These are phyloP conservation scores for Cenchrus fungigraminus DNA, from an alignment of 176 grass and related monocot species.

Conservation along the genomic window DNA sequence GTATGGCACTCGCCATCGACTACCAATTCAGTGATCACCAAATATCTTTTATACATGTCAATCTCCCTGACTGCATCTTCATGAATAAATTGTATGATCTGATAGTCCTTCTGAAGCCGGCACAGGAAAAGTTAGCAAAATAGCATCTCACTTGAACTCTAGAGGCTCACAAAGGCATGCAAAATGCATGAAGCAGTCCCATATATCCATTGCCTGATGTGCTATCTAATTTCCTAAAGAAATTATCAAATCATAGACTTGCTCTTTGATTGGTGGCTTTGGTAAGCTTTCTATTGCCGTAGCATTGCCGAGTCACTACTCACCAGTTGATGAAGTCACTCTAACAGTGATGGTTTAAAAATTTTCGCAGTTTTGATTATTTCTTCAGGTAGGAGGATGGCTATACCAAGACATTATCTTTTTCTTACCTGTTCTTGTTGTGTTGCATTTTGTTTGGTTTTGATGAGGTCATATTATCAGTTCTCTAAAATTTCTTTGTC, in stretches of 20 bases:
- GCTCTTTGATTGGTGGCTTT: neutral
- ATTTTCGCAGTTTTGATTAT: constrained; percentile 15
- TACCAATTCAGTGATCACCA: neutral
- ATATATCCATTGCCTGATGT: neutral
- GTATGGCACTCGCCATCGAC: neutral
- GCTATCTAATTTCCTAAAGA: neutral
- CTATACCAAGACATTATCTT: neutral
- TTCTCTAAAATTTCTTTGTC: neutral
- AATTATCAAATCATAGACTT: constrained; percentile 20
- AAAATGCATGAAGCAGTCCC: neutral
- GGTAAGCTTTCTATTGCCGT: neutral
- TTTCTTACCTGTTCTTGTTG: constrained; percentile 7
- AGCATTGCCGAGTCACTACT: neutral
- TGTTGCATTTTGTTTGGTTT: constrained; percentile 17
- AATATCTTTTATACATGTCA: neutral
- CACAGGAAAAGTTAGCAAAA: neutral
- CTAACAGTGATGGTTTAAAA: neutral
- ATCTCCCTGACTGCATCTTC: neutral
- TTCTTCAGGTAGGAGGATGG: constrained; percentile 30
- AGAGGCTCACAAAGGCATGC: neutral
- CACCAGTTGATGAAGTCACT: constrained; percentile 25
- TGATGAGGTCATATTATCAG: constrained; percentile 3
- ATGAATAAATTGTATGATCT: neutral
- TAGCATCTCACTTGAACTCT: neutral
- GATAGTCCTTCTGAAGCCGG: neutral